Conservation (phyloP, 768 basidiomycete genomes). For the Suillus spraguei region DNA sequence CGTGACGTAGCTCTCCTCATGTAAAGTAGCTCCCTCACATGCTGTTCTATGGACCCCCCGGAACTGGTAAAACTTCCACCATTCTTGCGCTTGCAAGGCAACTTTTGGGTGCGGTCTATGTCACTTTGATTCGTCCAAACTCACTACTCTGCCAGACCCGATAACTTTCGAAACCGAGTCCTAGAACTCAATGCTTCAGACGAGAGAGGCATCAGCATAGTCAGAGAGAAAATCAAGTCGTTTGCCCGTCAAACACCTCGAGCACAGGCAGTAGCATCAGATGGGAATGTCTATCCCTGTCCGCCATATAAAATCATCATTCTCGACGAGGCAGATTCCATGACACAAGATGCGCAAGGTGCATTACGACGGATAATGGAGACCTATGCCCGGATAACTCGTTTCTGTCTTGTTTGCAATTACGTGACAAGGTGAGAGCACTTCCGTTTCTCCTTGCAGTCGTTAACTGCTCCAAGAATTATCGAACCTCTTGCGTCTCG, state of each 20-base stretch:
- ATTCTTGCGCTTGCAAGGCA: constrained; percentile 93
- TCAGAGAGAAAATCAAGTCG: constrained; percentile 97
- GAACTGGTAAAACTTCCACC: constrained; percentile 98
- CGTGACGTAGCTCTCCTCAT: constrained; percentile 15
- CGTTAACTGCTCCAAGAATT: constrained; percentile 57
- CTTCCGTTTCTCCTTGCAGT: constrained; percentile 5
- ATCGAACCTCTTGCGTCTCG: constrained; percentile 99
- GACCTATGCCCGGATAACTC: constrained; percentile 94
- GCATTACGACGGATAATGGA: constrained; percentile 99
- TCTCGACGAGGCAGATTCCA: constrained; percentile 97
- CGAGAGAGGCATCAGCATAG: constrained; percentile 95
- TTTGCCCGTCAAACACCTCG: constrained; percentile 93
- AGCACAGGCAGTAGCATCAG: constrained; percentile 71
- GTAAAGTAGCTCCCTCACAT: constrained; percentile 87
- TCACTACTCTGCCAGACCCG: constrained; percentile 61
- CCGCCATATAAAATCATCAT: constrained; percentile 99
- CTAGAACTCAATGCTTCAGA: constrained; percentile 98
- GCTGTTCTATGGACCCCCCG: constrained; percentile 99
- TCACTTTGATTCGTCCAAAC: not conserved
- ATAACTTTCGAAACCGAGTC: constrained; percentile 90
- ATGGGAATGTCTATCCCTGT: constrained; percentile 87
- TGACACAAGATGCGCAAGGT: constrained; percentile 99
- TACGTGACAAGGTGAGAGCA: constrained; percentile 90
- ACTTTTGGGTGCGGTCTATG: constrained; percentile 80
- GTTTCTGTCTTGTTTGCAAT: constrained; percentile 98